Evolutionary conservation across 805 yeast genomes (phyloP), one percentile per base, ranked within the genome.

Genomic region (Candida oleophila): DNA sequence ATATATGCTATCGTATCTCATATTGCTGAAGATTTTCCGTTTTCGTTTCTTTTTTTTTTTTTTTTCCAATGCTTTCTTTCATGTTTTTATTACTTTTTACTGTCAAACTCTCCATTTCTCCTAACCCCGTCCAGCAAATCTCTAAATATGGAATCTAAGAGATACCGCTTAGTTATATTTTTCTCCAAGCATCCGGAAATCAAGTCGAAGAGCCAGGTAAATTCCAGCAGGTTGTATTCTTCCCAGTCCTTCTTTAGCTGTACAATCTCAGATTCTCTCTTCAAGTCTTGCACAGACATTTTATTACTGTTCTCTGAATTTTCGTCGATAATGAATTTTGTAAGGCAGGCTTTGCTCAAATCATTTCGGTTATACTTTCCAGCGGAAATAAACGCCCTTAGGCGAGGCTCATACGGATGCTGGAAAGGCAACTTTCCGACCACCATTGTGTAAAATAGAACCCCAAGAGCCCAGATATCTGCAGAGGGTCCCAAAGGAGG

Each of bases 381-480:
- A 3, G 84, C 77, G 25, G 82, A 65, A 38, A 91, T 91, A 71
- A 82, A 77, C 11, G 87, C 80, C 36, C 89, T 76, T 50, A 91
- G 69, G 51, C 90, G 71, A 9, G 96, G 96, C 55, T 87, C 90
- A 61, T 83, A 87, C n/a, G 78, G 78, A 60, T 90, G 96, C 49
- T 81, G 82, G 67, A 91, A 91, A 1, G 97, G 97, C 43, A 91
- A 64, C 51, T 76, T 79, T 0, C 95, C 91, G 20, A 81, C 77
- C 22, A 83, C 65, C 80, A 89, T 77, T 1, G 95, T 82, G 62
- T 80, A 90, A 3, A 85, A 55, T 51, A 87, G 67, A 0, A 90
- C 87, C 3, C 97, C 98, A 39, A 87, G 74, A 0, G 97, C 96
- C 97, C 97, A 91, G 3, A 88, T 76, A 65, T 91, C 98, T 1